Percentiles rank a stretch among this genome's conserved stretches.
These are phyloP conservation scores for Trichothecium roseum DNA, from an alignment of 2,329 filamentous ascomycete genomes.

Conservation along the genomic window DNA sequence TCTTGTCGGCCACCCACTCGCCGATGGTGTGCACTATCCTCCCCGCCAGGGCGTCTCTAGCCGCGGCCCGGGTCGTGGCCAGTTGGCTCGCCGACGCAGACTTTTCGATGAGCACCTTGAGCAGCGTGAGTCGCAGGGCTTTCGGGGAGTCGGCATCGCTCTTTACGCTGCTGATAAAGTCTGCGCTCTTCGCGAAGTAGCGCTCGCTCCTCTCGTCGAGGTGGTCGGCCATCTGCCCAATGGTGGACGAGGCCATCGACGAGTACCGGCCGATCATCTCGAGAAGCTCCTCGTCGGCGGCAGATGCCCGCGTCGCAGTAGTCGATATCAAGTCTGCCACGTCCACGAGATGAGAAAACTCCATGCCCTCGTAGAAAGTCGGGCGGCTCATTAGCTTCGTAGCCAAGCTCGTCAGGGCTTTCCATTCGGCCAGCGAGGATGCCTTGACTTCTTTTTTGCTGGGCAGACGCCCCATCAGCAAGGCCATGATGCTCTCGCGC, in stretches of 20 bases:
- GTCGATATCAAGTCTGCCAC: slow-evolving; percentile 18
- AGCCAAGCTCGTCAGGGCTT: slow-evolving; percentile 31
- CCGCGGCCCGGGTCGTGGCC: slow-evolving; percentile 12
- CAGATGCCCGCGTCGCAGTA: neutral
- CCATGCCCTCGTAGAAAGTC: slow-evolving; percentile 38
- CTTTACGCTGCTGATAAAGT: slow-evolving; percentile 6
- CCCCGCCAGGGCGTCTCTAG: slow-evolving; percentile 16
- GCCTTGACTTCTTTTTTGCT: slow-evolving; percentile 7
- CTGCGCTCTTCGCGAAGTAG: slow-evolving; percentile 23
- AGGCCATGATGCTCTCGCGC: slow-evolving; percentile 31
- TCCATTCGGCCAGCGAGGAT: slow-evolving; percentile 19
- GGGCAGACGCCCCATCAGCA: slow-evolving; percentile 10
- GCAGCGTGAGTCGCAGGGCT: slow-evolving; percentile 22
- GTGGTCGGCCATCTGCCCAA: slow-evolving; percentile 33
- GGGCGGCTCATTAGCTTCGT: slow-evolving; percentile 39
- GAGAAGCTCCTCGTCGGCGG: slow-evolving; percentile 13
- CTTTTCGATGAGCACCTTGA: slow-evolving; percentile 22
- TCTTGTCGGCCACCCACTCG: slow-evolving; percentile 18
- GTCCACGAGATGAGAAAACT: slow-evolving; percentile 24
- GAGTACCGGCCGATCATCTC: slow-evolving; percentile 23
- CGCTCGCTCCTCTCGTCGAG: slow-evolving; percentile 29
- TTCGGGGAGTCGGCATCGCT: slow-evolving; percentile 9
- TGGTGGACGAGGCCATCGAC: slow-evolving; percentile 17
- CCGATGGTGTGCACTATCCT: slow-evolving; percentile 14
- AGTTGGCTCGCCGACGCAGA: slow-evolving; percentile 15